Evolutionary conservation across 1,284 basidiomycete genomes (phyloP), one percentile per base, ranked within the genome.

Genomic region (Apiotrichum siamense): DNA sequence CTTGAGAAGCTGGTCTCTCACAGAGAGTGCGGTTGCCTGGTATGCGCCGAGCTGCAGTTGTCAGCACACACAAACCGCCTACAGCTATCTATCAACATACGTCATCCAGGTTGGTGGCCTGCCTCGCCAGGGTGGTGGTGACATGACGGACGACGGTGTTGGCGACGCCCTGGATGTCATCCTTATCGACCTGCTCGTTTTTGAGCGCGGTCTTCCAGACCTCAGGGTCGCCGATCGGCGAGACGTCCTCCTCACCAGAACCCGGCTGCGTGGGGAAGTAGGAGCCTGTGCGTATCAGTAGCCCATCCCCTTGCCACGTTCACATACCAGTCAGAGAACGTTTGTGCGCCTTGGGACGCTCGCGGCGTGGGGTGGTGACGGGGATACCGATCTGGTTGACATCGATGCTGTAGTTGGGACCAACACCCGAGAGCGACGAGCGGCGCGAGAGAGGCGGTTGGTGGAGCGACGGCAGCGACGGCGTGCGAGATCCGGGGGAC

Each of bases 101-200:
- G 60, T 85, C 78, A 70, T 91, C 88, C 47, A 93, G 76, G 68
- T 90, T 94, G 78, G 86, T 86, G 1, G 89, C 82, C 69, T 90
- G 88, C 49, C 89, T 83, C 10, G 88, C 88, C 47, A 96, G 79
- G 12, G 87, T 87, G 0, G 88, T 89, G 62, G 89, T 86, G 44
- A 91, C 67, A 67, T 92, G 87, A 63, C 83, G 81, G 33, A 92
- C 86, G 62, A 93, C 79, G n/a, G 82, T 66, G 51, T 81, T 84
- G 21, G 86, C 84, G 65, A 91, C 83, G n/a, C 78, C 76, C 25
- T 78, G 75, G 10, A 83, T 77, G 49, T 69, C 63, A 7, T 68
- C 63, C 42, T 59, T 54, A 43, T 66, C 66, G 36, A 69, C 59
- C 7, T 61, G 55, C 33, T 65, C 51, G 6, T 63, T 60, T 38